Conservation (phyloP, 331 rosid genomes). For the Malus hybrid region DNA sequence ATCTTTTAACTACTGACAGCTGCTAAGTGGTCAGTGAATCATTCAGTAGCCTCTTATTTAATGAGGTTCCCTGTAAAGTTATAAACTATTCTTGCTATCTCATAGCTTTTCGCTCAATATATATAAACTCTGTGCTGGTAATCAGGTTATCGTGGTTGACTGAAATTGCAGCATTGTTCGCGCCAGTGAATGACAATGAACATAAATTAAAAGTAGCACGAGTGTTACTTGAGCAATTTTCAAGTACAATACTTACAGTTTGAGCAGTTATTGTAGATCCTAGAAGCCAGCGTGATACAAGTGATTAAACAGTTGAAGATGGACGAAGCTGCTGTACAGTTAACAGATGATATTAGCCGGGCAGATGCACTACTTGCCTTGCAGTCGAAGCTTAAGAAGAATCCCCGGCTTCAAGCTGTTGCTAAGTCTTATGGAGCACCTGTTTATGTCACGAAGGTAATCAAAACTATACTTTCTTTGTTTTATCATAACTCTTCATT, state of each 20-base stretch:
- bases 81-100: background rate
- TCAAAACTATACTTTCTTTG: background rate
- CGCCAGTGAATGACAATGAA: background rate
- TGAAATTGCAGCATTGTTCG: background rate
- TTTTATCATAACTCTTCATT: background rate
- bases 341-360: slow-evolving; percentile 85
- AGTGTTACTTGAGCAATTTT: background rate
- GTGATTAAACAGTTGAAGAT: slow-evolving; percentile 67
- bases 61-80: background rate
- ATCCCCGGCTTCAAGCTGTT: slow-evolving; percentile 84
- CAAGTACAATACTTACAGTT: slow-evolving; percentile 41
- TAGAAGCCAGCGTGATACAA: slow-evolving; percentile 78
- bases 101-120: background rate
- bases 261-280: slow-evolving; percentile 63
- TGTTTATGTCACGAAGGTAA: slow-evolving; percentile 74
- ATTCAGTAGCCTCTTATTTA: background rate
- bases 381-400: slow-evolving; percentile 86
- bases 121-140: background rate
- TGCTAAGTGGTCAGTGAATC: background rate
- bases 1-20: background rate
- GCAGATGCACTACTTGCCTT: slow-evolving; percentile 85
- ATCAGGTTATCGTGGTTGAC: background rate
- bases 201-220: background rate
- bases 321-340: slow-evolving; percentile 49
- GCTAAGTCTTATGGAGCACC: slow-evolving; percentile 74